A percentile compares a stretch with the other conserved stretches of the same genome.
These are phyloP conservation scores for Amanita brunnescens DNA, from an alignment of 768 basidiomycete genomes.

Conservation along the genomic window DNA sequence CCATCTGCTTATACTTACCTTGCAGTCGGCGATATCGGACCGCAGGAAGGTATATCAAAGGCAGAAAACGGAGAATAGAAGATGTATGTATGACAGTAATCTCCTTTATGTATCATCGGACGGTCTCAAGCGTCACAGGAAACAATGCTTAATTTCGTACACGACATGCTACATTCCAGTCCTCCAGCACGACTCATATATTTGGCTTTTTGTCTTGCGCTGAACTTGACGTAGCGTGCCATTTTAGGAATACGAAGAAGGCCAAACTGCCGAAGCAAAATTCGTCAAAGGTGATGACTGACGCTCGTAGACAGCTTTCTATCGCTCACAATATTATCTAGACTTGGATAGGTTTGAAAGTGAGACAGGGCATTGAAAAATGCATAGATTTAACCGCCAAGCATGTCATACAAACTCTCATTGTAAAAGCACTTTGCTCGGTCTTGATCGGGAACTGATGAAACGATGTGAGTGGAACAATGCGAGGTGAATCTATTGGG, in stretches of 20 bases:
- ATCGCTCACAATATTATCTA: conserved; percentile 19
- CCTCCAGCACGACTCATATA: conserved; percentile 61
- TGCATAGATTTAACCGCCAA: too few species aligned
- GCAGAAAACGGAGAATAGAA: conserved; percentile 68
- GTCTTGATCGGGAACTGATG: too few species aligned
- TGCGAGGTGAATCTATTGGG: too few species aligned
- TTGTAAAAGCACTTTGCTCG: too few species aligned
- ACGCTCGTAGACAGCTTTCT: background rate
- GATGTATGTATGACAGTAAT: conserved; percentile 30
- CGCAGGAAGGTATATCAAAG: conserved; percentile 78
- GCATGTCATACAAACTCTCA: too few species aligned
- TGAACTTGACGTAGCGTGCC: background rate
- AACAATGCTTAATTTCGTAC: conserved; percentile 85
- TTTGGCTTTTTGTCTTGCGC: background rate
- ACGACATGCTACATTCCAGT: conserved; percentile 79
- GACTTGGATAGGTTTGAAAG: conserved; percentile 84
- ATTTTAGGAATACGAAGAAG: conserved; percentile 75
- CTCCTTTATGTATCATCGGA: background rate
- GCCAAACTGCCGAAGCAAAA: conserved; percentile 60
- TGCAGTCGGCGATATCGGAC: conserved; percentile 90
- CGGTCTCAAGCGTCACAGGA: conserved; percentile 34
- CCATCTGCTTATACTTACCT: background rate
- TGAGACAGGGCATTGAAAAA: too few species aligned
- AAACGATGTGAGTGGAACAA: too few species aligned
- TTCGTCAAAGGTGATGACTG: conserved; percentile 71